These are phyloP conservation scores for Aphanocladium album DNA, from an alignment of 2,329 filamentous ascomycete genomes.

Conservation along the genomic window DNA sequence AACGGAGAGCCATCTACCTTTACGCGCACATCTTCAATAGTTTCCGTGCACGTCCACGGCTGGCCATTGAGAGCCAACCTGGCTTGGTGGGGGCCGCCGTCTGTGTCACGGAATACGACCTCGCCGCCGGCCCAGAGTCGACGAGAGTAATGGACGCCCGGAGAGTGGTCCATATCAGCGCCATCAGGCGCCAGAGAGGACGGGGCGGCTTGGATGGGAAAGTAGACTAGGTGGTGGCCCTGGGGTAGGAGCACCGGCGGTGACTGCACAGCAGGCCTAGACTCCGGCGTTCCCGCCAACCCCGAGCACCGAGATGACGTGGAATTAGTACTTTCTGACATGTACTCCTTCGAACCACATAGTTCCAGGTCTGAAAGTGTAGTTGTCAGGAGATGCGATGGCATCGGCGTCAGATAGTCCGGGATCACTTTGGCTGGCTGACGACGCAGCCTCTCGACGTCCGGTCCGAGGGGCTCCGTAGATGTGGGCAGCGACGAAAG, in stretches of 20 bases:
- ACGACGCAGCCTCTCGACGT: slow-evolving; percentile 21
- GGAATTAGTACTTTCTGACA: neutral
- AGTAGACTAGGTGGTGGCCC: slow-evolving; percentile 83
- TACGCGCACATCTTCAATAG: slow-evolving; percentile 34
- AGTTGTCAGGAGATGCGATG: slow-evolving; percentile 59
- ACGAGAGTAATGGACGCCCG: slow-evolving; percentile 64
- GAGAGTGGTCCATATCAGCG: slow-evolving; percentile 74
- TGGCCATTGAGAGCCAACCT: slow-evolving; percentile 35
- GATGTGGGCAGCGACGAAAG: neutral
- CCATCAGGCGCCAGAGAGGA: slow-evolving; percentile 70
- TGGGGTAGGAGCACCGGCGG: slow-evolving; percentile 45
- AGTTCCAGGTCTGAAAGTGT: slow-evolving; percentile 49
- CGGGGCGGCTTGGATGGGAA: slow-evolving; percentile 63
- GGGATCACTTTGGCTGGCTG: slow-evolving; percentile 32
- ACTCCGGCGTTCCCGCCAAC: neutral
- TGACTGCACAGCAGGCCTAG: slow-evolving; percentile 16
- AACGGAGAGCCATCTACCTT: slow-evolving; percentile 10
- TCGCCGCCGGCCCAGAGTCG: slow-evolving; percentile 88
- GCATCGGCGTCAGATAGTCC: slow-evolving; percentile 50
- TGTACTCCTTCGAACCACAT: neutral
- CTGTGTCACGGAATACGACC: slow-evolving; percentile 44
- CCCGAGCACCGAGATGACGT: neutral
- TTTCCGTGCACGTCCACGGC: slow-evolving; percentile 41
- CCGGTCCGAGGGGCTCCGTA: neutral
- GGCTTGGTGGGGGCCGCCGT: slow-evolving; percentile 21